These are phyloP conservation scores for Lactarius hatsudake DNA, from an alignment of 768 basidiomycete species.

Conservation along the genomic window DNA sequence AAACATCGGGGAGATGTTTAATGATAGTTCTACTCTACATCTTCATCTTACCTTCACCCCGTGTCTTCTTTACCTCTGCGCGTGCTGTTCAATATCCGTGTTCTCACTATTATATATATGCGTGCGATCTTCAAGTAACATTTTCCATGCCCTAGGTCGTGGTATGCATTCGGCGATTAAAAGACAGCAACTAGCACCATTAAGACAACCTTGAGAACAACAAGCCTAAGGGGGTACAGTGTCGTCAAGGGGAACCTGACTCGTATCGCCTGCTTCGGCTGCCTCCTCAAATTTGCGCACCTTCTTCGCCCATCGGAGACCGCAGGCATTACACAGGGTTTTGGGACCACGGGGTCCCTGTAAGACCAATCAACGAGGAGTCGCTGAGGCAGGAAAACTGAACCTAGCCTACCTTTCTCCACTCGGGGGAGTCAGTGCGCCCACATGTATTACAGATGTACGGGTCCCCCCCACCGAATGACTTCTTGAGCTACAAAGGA, in stretches of 20 bases:
- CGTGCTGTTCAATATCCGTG: slow-evolving; percentile 27
- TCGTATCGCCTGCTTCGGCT: slow-evolving; percentile 30
- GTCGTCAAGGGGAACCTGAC: slow-evolving; percentile 26
- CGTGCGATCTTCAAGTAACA: slow-evolving; percentile 10
- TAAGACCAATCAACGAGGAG: background rate
- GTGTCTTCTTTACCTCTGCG: slow-evolving; percentile 25
- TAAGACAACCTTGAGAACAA: background rate
- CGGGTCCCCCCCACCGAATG: slow-evolving; percentile 51
- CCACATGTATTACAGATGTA: slow-evolving; percentile 93
- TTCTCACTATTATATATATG: slow-evolving; percentile 3
- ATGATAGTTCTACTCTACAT: slow-evolving; percentile 25
- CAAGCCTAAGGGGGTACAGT: slow-evolving; percentile 24
- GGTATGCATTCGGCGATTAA: background rate
- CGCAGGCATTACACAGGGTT: slow-evolving; percentile 97
- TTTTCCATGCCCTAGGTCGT: background rate
- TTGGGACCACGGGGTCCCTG: slow-evolving; percentile 94
- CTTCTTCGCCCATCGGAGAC: slow-evolving; percentile 88
- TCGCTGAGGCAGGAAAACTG: background rate
- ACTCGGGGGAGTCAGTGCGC: slow-evolving; percentile 94
- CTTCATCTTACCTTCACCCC: slow-evolving; percentile 25
- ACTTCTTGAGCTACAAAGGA: slow-evolving; percentile 36
- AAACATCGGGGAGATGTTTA: slow-evolving; percentile 27
- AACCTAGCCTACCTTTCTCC: slow-evolving; percentile 67
- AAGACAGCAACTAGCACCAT: background rate
- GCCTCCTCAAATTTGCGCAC: slow-evolving; percentile 45